phyloP scores from a whole-genome alignment of 345 rosid species.

The Draba incana region DNA sequence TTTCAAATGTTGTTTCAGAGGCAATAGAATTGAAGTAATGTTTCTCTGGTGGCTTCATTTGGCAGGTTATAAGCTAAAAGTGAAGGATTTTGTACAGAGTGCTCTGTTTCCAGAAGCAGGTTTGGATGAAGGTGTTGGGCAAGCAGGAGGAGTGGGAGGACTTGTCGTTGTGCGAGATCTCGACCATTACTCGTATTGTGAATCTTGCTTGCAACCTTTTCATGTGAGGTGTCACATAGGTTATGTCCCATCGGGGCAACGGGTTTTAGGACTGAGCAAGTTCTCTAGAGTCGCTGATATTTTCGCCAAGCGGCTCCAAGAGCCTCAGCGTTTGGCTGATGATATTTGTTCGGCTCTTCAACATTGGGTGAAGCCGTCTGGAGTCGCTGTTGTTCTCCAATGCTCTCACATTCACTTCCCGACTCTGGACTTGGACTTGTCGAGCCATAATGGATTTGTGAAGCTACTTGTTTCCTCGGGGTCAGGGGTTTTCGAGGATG shows the following conservation, averaged over 20 bases:
- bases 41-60: conserved; percentile 21
- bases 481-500: conserved; percentile 73
- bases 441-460: conserved; percentile 57
- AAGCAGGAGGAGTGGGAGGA: conserved; percentile 91
- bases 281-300: conserved; percentile 87
- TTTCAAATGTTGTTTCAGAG: not conserved
- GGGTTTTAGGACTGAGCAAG: conserved; percentile 91
- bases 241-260: conserved; percentile 80
- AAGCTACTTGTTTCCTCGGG: conserved; percentile 62
- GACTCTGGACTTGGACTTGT: conserved; percentile 46
- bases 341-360: conserved; percentile 83
- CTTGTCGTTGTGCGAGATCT: conserved; percentile 88
- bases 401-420: conserved; percentile 86
- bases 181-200: conserved; percentile 86
- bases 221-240: conserved; percentile 86
- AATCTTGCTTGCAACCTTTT: conserved; percentile 91
- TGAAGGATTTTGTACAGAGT: conserved; percentile 73
- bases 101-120: conserved; percentile 97
- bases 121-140: conserved; percentile 64
- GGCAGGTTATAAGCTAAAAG: conserved; percentile 76
- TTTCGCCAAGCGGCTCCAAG: conserved; percentile 84
- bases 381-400: conserved; percentile 85
- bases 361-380: conserved; percentile 74
- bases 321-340: conserved; percentile 78
- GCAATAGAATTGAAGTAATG: not conserved